phyloP scores from a whole-genome alignment of 108 stramenopile species.

The Pseudonitzschia delicatissima region DNA sequence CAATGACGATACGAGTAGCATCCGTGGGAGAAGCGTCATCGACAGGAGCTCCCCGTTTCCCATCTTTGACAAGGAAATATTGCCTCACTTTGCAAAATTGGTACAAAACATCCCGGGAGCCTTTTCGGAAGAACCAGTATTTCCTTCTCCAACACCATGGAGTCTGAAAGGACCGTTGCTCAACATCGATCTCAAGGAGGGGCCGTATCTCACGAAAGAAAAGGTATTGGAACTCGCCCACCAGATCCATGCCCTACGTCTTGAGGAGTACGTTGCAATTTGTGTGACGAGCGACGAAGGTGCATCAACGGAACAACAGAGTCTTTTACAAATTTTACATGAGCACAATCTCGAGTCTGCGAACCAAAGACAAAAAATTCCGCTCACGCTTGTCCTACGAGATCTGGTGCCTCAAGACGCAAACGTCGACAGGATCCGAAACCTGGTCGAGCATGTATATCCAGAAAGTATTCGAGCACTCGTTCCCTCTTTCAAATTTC shows the following conservation, averaged over 20 bases:
- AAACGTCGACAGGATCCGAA: background rate
- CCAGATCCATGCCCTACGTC: background rate
- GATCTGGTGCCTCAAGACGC: slow-evolving; percentile 9
- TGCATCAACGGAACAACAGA: too few relatives aligned
- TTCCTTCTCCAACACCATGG: background rate
- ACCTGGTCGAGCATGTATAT: background rate
- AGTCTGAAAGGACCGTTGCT: background rate
- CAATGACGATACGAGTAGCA: background rate
- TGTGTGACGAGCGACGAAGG: background rate
- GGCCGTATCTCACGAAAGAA: slow-evolving; percentile 10
- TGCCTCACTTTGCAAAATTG: slow-evolving; percentile 3
- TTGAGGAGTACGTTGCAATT: slow-evolving; percentile 8
- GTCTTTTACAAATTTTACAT: background rate
- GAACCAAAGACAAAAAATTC: background rate
- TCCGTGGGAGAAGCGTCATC: background rate
- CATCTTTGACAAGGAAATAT: slow-evolving; percentile 5
- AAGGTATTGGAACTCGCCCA: background rate
- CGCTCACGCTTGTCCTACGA: background rate
- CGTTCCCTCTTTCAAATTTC: slow-evolving; percentile 9
- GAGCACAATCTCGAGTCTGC: background rate
- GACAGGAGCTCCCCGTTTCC: slow-evolving; percentile 1
- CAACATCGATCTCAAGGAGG: slow-evolving; percentile 3
- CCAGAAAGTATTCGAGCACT: slow-evolving; percentile 3
- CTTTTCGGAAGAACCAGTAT: background rate
- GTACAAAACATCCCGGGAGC: background rate